Evolutionary conservation across 2,329 filamentous ascomycete genomes (phyloP).

Genomic region (Hirsutella rhossiliensis): DNA sequence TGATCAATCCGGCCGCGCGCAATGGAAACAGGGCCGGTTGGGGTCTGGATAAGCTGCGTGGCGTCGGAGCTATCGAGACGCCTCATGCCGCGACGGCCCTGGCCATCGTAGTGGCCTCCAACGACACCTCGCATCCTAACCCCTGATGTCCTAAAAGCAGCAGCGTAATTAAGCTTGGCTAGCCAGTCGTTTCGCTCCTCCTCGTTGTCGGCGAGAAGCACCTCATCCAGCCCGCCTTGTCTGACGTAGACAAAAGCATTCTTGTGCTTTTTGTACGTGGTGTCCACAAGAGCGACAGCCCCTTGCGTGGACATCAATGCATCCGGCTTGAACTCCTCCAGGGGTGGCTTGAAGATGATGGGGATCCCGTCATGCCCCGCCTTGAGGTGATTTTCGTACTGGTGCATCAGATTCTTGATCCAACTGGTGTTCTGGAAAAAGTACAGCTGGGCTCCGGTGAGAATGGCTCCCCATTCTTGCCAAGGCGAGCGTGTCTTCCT

Average conservation of each 20-base stretch:
- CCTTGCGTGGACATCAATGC: constrained; percentile 87
- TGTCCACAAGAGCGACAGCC: constrained; percentile 77
- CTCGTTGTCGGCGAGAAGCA: constrained; percentile 82
- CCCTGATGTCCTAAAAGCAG: constrained; percentile 83
- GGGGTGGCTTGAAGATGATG: constrained; percentile 78
- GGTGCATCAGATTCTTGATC: constrained; percentile 83
- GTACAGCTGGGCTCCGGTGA: constrained; percentile 94
- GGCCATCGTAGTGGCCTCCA: constrained; percentile 74
- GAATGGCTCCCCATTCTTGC: constrained; percentile 96
- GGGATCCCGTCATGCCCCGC: constrained; percentile 63
- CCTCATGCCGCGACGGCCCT: constrained; percentile 58
- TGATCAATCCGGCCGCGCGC: constrained; percentile 63
- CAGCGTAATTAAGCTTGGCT: constrained; percentile 89
- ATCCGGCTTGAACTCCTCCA: constrained; percentile 89
- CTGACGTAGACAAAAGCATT: constrained; percentile 86
- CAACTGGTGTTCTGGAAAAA: constrained; percentile 90
- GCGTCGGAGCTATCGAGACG: constrained; percentile 54
- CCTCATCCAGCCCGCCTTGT: constrained; percentile 77
- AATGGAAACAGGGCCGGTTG: constrained; percentile 62
- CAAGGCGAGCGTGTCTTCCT: constrained; percentile 90
- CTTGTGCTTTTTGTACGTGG: constrained; percentile 88
- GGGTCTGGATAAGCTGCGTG: constrained; percentile 51
- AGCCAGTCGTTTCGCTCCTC: constrained; percentile 94
- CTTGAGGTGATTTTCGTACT: constrained; percentile 74
- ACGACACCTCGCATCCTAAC: constrained; percentile 83